A percentile compares a stretch with the other conserved stretches of the same genome.
Conservation (phyloP, 257 asterid species). For the Capsicum baccatum region DNA sequence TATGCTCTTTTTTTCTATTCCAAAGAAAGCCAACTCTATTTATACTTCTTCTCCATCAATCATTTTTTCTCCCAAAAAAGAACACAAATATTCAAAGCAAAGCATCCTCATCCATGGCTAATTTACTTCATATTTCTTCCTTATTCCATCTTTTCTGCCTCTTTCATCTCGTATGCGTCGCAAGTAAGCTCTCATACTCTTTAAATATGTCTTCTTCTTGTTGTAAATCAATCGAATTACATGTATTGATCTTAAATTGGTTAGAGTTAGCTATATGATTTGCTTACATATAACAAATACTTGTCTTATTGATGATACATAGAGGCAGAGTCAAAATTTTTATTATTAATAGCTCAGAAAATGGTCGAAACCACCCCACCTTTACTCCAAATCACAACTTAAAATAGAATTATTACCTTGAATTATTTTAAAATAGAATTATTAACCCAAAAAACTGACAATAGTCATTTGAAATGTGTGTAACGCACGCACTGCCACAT, state of each 20-base stretch:
- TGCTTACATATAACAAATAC: neutral
- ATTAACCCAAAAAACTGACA: too few species aligned
- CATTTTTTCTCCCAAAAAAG: neutral
- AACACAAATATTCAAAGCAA: neutral
- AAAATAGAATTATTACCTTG: too few species aligned
- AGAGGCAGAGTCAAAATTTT: too few species aligned
- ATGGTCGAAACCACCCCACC: too few species aligned
- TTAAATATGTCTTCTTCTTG: neutral
- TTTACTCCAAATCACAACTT: too few species aligned
- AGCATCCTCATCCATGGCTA: constrained; percentile 29
- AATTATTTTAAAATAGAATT: too few species aligned
- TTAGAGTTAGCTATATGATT: neutral
- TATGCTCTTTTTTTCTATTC: neutral
- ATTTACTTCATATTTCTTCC: neutral
- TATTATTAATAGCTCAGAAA: too few species aligned
- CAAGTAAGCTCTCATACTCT: constrained; percentile 3
- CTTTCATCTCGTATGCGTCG: neutral
- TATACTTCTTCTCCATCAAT: neutral
- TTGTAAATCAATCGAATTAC: neutral
- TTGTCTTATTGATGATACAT: neutral
- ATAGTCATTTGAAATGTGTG: too few species aligned
- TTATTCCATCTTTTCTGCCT: constrained; percentile 27
- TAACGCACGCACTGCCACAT: too few species aligned
- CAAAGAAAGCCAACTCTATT: neutral
- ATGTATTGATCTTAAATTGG: neutral